Conservation (phyloP, 345 rosid genomes). For the Eucalyptus pauciflora region DNA sequence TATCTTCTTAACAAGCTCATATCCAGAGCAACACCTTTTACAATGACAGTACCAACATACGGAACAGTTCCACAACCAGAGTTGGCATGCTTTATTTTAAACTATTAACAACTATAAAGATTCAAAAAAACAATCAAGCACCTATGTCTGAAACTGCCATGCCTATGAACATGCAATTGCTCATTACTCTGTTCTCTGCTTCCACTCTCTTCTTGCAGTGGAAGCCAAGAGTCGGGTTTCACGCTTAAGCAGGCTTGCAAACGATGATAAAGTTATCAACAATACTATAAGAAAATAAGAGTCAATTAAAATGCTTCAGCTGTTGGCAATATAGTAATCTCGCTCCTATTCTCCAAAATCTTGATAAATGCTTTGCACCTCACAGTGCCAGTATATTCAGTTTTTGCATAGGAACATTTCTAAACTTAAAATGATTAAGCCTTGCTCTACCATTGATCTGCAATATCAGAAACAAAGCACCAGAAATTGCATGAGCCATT, state of each 20-base stretch:
- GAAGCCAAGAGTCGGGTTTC: neutral
- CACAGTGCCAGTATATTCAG: neutral
- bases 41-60: neutral
- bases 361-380: neutral
- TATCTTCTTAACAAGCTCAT: neutral
- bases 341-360: neutral
- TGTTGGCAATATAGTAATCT: neutral
- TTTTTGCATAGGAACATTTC: neutral
- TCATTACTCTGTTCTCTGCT: neutral
- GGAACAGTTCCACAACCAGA: neutral
- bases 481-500: neutral
- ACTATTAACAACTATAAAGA: neutral
- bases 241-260: neutral
- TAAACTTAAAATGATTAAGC: neutral
- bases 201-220: neutral
- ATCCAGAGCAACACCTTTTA: neutral
- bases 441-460: neutral
- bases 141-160: neutral
- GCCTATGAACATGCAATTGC: neutral
- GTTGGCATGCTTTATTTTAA: neutral
- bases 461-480: neutral
- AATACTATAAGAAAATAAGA: neutral
- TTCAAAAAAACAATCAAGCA: neutral
- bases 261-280: neutral
- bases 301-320: neutral